Evolutionary conservation across 2,329 filamentous ascomycete genomes (phyloP).

Genomic region (Didymella pinodella): DNA sequence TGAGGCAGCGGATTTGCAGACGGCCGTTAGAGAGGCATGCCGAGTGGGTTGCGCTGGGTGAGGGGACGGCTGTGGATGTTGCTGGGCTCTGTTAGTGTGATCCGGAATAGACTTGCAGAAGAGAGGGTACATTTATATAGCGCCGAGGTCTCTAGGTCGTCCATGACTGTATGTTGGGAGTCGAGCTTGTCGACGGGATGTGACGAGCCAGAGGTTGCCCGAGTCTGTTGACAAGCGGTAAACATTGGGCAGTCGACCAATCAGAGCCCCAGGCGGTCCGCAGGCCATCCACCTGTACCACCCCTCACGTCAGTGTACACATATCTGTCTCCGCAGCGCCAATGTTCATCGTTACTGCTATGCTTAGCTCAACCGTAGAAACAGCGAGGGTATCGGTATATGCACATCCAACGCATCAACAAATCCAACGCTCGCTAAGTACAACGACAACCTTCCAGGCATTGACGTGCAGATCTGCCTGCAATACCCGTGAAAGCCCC

Average conservation of each 20-base stretch:
- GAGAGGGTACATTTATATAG: conserved; percentile 41
- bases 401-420: conserved; percentile 28
- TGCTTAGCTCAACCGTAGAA: conserved; percentile 32
- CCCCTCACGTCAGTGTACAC: neutral
- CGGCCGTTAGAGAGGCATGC: conserved; percentile 50
- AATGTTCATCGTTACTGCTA: conserved; percentile 5
- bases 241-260: conserved; percentile 34
- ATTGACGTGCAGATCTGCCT: conserved; percentile 19
- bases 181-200: conserved; percentile 10
- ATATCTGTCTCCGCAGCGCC: neutral
- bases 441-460: conserved; percentile 12
- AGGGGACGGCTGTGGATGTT: conserved; percentile 47
- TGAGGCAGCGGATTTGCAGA: conserved; percentile 51
- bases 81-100: conserved; percentile 32
- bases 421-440: conserved; percentile 25
- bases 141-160: conserved; percentile 40
- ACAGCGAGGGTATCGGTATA: conserved; percentile 48
- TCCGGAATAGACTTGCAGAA: neutral
- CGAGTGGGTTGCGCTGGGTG: conserved; percentile 50
- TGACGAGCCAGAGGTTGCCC: neutral
- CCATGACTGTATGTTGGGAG: conserved; percentile 28
- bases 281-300: neutral
- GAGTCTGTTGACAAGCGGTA: conserved; percentile 38
- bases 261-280: conserved; percentile 16
- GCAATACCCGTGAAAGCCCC: conserved; percentile 19